Percentiles rank a stretch among this genome's conserved stretches.
phyloP scores from a whole-genome alignment of 129 eudicot species.

The Helianthus tuberosus region DNA sequence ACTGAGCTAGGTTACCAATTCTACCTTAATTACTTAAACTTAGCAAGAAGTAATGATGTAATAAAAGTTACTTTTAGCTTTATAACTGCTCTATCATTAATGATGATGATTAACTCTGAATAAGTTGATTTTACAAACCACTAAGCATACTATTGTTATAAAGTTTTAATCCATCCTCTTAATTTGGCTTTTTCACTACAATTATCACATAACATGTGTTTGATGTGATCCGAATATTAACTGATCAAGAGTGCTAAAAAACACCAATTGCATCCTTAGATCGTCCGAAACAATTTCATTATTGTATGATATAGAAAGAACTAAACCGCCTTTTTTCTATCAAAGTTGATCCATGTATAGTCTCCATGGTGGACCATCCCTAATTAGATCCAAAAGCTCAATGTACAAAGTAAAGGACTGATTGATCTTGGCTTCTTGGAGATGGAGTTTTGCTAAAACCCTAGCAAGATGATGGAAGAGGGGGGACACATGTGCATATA shows the following conservation, averaged over 20 bases:
- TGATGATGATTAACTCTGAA: not conserved
- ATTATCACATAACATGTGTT: not conserved
- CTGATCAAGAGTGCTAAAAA: not conserved
- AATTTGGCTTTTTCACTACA: not conserved
- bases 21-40: not conserved
- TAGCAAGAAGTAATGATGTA: not conserved
- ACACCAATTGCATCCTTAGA: not conserved
- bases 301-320: constrained; percentile 11
- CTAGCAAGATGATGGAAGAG: constrained; percentile 27
- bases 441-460: constrained; percentile 36
- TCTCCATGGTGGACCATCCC: constrained; percentile 28
- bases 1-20: too few relatives aligned
- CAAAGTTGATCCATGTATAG: constrained; percentile 4
- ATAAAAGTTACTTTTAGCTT: not conserved
- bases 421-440: constrained; percentile 44
- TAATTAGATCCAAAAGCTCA: constrained; percentile 33
- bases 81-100: not conserved
- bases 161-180: constrained; percentile 1
- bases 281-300: constrained; percentile 1
- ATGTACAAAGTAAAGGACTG: constrained; percentile 29
- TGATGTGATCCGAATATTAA: constrained; percentile 1
- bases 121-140: not conserved
- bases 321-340: constrained; percentile 8
- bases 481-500: constrained; percentile 37
- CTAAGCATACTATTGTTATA: not conserved